These are phyloP conservation scores for Tetragonia tetragonoides DNA, from an alignment of 148 eudicot species.

Conservation along the genomic window DNA sequence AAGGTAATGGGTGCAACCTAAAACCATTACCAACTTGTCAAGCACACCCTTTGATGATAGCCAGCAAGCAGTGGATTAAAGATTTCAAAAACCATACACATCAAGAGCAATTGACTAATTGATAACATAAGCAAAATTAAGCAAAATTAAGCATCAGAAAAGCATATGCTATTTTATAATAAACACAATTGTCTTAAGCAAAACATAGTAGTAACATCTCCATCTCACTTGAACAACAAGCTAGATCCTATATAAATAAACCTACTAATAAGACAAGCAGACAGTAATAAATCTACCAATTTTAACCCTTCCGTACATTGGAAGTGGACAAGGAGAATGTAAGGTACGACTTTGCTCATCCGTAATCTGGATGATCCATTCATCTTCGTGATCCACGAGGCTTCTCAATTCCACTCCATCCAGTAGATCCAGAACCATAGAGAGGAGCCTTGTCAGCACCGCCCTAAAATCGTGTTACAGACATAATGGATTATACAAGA, in stretches of 20 bases:
- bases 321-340: slow-evolving; percentile 29
- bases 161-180: not conserved
- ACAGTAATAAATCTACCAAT: slow-evolving; percentile 37
- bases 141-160: slow-evolving; percentile 12
- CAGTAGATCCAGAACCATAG: slow-evolving; percentile 75
- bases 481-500: not conserved
- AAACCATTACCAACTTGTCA: not conserved
- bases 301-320: slow-evolving; percentile 39
- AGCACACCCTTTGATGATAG: not conserved
- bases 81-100: not conserved
- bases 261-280: slow-evolving; percentile 28
- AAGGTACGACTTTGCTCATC: slow-evolving; percentile 10
- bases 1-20: not conserved
- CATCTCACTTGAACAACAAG: slow-evolving; percentile 28
- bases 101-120: not conserved
- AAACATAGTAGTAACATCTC: slow-evolving; percentile 26
- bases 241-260: slow-evolving; percentile 23
- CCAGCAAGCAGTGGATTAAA: not conserved
- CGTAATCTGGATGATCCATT: slow-evolving; percentile 26
- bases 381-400: slow-evolving; percentile 62
- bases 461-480: slow-evolving; percentile 45
- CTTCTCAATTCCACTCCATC: slow-evolving; percentile 75
- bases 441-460: slow-evolving; percentile 65
- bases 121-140: not conserved
- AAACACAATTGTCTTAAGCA: slow-evolving; percentile 19